Percentiles rank a stretch among this genome's conserved stretches.
phyloP scores from a whole-genome alignment of 1,284 basidiomycete genomes.

The Cutaneotrichosporon mucoides region DNA sequence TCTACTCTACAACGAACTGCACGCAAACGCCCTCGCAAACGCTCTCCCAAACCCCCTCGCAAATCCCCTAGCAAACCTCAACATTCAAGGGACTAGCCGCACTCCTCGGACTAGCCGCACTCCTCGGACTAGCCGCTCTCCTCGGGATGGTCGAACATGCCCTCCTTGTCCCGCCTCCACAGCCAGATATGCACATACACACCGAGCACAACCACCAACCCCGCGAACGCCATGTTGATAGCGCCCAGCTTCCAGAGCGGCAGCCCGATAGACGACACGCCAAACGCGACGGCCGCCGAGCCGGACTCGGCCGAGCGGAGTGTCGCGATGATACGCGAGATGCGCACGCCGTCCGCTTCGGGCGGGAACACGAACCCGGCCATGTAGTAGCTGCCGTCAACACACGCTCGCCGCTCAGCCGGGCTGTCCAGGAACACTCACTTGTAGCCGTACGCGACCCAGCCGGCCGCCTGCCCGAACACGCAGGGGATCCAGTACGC shows the following conservation, averaged over 20 bases:
- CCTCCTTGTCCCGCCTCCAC: slow-evolving; percentile 20
- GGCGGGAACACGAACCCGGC: slow-evolving; percentile 21
- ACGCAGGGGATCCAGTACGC: no score
- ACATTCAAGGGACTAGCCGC: no score
- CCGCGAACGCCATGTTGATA: slow-evolving; percentile 21
- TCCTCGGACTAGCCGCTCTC: no score
- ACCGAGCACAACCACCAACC: slow-evolving; percentile 16
- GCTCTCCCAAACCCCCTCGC: no score
- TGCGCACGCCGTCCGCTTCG: slow-evolving; percentile 15
- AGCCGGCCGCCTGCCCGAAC: no score
- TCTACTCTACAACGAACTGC: no score
- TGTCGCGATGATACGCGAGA: slow-evolving; percentile 22
- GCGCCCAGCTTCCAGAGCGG: slow-evolving; percentile 14
- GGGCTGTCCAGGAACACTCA: no score
- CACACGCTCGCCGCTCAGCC: no score
- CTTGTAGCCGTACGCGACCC: no score
- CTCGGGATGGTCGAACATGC: neutral
- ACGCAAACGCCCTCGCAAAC: no score
- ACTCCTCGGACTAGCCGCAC: no score
- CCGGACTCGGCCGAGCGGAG: slow-evolving; percentile 24
- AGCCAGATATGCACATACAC: slow-evolving; percentile 17
- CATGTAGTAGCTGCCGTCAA: slow-evolving; percentile 13
- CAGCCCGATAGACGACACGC: slow-evolving; percentile 14
- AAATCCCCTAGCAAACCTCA: no score
- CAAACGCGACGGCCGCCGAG: slow-evolving; percentile 23